These are phyloP conservation scores for Blastocystis sp. DNA, from an alignment of 352 stramenopile species.

Conservation along the genomic window DNA sequence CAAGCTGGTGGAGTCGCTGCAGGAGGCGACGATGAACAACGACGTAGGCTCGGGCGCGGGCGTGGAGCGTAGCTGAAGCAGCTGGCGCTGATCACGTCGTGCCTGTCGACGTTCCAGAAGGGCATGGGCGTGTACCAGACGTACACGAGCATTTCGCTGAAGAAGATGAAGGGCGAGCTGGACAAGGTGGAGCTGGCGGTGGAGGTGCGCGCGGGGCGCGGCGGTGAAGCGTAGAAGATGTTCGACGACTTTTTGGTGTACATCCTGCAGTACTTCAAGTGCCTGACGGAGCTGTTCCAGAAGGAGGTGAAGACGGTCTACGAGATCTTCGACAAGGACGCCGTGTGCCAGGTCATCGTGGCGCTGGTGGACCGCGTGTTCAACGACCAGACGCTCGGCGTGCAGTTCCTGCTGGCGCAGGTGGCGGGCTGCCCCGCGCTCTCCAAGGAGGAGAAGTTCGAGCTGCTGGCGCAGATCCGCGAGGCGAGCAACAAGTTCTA, in stretches of 20 bases:
- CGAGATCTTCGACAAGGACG: constrained; percentile 62
- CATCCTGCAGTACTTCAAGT: constrained; percentile 14
- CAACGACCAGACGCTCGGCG: constrained; percentile 54
- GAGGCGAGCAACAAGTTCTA: constrained; percentile 25
- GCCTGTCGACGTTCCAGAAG: constrained; percentile 64
- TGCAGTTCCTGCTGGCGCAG: constrained; percentile 46
- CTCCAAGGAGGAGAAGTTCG: constrained; percentile 57
- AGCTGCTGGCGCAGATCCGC: constrained; percentile 43
- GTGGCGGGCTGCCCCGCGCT: neutral
- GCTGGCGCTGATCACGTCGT: constrained; percentile 39
- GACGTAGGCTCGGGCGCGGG: neutral
- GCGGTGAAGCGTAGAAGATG: constrained; percentile 3
- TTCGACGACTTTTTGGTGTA: constrained; percentile 53
- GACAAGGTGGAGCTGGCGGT: neutral
- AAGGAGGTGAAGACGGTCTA: constrained; percentile 51
- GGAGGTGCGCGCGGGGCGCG: neutral
- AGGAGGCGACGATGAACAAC: constrained; percentile 66
- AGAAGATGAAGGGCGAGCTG: constrained; percentile 55
- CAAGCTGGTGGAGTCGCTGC: constrained; percentile 57
- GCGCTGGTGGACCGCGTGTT: constrained; percentile 48
- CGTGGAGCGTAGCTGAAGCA: constrained; percentile 32
- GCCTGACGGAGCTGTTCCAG: constrained; percentile 28
- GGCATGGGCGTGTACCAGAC: constrained; percentile 66
- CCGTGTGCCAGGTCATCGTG: constrained; percentile 60
- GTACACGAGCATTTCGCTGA: constrained; percentile 38